Evolutionary conservation across 2,329 filamentous ascomycete species (phyloP).

Genomic region (Alternaria postmessia): DNA sequence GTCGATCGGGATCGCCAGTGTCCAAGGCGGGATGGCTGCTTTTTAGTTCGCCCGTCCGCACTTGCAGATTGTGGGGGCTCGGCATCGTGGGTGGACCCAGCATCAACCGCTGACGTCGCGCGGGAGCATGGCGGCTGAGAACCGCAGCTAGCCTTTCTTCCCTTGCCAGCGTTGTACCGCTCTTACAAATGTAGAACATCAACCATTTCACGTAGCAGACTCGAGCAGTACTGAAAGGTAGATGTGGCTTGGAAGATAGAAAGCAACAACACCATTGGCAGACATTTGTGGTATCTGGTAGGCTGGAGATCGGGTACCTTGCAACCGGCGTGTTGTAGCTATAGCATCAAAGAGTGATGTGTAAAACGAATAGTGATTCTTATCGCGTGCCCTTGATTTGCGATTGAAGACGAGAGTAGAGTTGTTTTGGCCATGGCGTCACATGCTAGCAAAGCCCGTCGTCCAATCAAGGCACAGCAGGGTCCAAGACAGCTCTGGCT

Average conservation of each 20-base stretch:
- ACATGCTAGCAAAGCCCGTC: neutral
- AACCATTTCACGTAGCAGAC: neutral
- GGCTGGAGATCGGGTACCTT: neutral
- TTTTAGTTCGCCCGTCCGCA: conserved; percentile 22
- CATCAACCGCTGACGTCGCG: conserved; percentile 38
- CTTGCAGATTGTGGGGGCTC: conserved; percentile 34
- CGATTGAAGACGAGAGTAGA: conserved; percentile 3
- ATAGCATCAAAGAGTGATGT: conserved; percentile 13
- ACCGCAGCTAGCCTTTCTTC: neutral
- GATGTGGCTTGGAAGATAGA: neutral
- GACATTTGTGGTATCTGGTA: neutral
- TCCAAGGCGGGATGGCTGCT: conserved; percentile 18
- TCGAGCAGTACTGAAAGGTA: neutral
- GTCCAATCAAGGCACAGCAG: conserved; percentile 10
- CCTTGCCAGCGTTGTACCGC: neutral
- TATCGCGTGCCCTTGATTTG: conserved; percentile 20
- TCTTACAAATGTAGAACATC: neutral
- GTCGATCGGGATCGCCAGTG: conserved; percentile 11
- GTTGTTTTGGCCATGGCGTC: conserved; percentile 12
- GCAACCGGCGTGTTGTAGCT: neutral
- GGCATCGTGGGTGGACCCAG: conserved; percentile 28
- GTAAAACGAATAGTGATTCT: conserved; percentile 24
- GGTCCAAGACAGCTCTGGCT: conserved; percentile 8
- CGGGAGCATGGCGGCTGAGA: conserved; percentile 17
- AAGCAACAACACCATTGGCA: too few relatives aligned